Base-by-base conservation (phyloP, 2,329 filamentous ascomycete genomes). In the Whalleya microplaca region DNA sequence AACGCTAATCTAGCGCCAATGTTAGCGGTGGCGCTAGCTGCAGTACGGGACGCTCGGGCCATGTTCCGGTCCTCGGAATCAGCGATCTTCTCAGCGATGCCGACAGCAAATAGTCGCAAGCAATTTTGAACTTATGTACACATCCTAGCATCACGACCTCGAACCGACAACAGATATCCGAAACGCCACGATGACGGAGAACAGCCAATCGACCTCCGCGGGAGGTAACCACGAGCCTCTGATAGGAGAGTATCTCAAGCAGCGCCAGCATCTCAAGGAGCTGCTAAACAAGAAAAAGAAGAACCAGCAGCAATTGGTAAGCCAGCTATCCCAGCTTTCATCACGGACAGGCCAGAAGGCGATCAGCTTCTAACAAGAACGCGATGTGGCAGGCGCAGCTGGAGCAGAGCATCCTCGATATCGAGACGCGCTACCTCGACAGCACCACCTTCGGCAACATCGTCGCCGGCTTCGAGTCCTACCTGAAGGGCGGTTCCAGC, bases 391-490 rank as follows among this genome's bases (percentile, higher is more conserved):
- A 87, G 84, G 74, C 79, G 49, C 72, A 77, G 65, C 75, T 87
- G 56, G 95, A 99, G 78, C 91, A 96, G 48, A 83, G 84, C 63
- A 98, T 99, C 67, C 87, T 84, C 71, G 86, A 89, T 62, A 89
- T 91, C 69, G 95, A 99, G 74, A 86, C 88, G 55, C 83, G 88
- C 18, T 99, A 99, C 73, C 86, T 99, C 49, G 94, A 98, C 73
- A 92, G 92, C 68, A 96, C 92, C 3, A 88, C 87, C 14, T 86
- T 82, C 66, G 95, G 95, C 44, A 99, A 99, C 77, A 98, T 99
- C 71, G 94, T 99, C 72, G 92, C 91, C 47, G 95, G 95, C 20
- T 99, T 99, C 74, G 95, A 99, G 74, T 96, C 92, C 72, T 99
- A 98, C 77, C 96, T 96, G 80, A 99, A 99, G 75, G 93, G 91